Conservation (phyloP, 2,329 filamentous ascomycete species). For the Neospermospora avenae region DNA sequence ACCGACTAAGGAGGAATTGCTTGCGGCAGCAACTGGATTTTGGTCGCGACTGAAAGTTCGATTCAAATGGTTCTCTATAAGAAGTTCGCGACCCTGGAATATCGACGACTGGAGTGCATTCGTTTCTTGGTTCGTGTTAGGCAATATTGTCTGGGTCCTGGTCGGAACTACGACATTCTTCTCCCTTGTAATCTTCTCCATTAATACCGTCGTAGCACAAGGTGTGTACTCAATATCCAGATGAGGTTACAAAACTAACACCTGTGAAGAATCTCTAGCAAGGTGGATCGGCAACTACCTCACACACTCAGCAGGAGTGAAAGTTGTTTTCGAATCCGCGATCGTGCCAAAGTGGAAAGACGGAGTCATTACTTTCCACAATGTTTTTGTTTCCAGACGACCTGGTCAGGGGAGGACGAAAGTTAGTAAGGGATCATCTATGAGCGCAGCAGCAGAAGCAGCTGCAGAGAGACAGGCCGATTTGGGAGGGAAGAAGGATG, state of each 20-base stretch:
- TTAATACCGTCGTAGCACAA: conserved; percentile 96
- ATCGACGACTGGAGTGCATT: conserved; percentile 95
- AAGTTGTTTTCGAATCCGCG: conserved; percentile 94
- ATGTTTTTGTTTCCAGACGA: conserved; percentile 90
- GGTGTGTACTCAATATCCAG: conserved; percentile 47
- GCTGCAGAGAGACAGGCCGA: conserved; percentile 64
- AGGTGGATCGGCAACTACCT: conserved; percentile 94
- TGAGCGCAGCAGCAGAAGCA: conserved; percentile 78
- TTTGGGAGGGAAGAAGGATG: conserved; percentile 40
- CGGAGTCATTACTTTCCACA: conserved; percentile 93
- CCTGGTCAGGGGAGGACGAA: conserved; percentile 79
- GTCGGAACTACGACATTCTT: conserved; percentile 97
- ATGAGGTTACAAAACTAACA: conserved; percentile 26
- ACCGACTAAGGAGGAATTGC: conserved; percentile 87
- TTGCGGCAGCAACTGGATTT: conserved; percentile 88
- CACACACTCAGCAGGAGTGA: conserved; percentile 87
- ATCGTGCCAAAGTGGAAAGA: conserved; percentile 96
- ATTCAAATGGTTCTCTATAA: conserved; percentile 97
- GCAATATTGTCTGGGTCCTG: conserved; percentile 93
- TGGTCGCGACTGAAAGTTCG: conserved; percentile 86
- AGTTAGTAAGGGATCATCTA: conserved; percentile 88
- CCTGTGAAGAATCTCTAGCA: conserved; percentile 73
- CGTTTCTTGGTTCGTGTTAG: conserved; percentile 89
- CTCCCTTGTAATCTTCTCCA: conserved; percentile 81
- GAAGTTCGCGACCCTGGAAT: conserved; percentile 91